Percentiles rank a stretch among this genome's conserved stretches.
phyloP scores from a whole-genome alignment of 2,329 filamentous ascomycete species.

The Trichoderma sp. region DNA sequence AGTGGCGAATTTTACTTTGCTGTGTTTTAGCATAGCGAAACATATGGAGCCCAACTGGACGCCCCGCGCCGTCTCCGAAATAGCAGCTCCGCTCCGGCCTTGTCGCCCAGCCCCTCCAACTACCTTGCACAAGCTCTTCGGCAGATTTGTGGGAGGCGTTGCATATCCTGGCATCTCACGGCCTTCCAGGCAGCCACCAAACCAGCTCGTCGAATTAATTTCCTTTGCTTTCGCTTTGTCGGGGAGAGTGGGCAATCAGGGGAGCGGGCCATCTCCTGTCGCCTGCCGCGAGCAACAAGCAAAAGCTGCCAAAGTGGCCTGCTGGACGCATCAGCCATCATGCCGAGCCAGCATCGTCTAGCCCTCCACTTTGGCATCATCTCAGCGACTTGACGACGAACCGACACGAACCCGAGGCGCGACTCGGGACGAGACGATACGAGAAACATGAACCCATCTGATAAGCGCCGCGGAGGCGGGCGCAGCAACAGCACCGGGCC shows the following conservation, averaged over 20 bases:
- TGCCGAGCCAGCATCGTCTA: conserved; percentile 32
- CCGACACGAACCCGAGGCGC: not conserved
- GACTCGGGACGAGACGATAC: not conserved
- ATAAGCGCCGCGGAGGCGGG: conserved; percentile 44
- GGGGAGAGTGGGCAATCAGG: conserved; percentile 3
- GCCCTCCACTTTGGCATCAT: conserved; percentile 28
- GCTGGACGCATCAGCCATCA: conserved; percentile 28
- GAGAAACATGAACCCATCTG: conserved; percentile 39
- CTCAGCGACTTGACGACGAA: conserved; percentile 27
- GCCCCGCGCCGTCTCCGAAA: conserved; percentile 8
- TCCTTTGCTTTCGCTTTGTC: not conserved
- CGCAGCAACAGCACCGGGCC: conserved; percentile 24
- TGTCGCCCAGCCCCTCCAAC: not conserved
- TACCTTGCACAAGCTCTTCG: not conserved
- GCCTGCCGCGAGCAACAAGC: not conserved
- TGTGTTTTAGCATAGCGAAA: not conserved
- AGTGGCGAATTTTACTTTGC: not conserved
- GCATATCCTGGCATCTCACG: not conserved
- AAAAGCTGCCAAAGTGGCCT: not conserved
- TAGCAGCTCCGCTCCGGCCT: not conserved
- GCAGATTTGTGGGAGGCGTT: conserved; percentile 11
- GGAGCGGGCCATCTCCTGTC: not conserved
- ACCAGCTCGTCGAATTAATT: not conserved
- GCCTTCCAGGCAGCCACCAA: conserved; percentile 11
- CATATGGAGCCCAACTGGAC: not conserved